These are phyloP conservation scores for Cercospora citrullina DNA, from an alignment of 2,329 filamentous ascomycete species.

Conservation along the genomic window DNA sequence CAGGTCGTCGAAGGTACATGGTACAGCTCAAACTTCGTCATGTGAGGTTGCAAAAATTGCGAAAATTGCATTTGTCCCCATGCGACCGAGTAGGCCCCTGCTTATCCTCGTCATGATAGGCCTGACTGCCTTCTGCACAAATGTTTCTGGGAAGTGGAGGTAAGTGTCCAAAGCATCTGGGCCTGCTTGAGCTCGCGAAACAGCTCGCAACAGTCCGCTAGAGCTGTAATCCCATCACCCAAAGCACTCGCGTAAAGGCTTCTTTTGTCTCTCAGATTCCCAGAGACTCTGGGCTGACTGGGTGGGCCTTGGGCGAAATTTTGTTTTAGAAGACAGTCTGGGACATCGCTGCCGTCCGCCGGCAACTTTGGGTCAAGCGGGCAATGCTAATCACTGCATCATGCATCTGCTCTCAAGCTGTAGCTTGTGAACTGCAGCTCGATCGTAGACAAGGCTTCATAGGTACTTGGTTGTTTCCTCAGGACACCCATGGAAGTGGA, in stretches of 20 bases:
- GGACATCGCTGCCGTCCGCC: too few species aligned
- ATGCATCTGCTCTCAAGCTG: neutral
- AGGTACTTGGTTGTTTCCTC: neutral
- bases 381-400: neutral
- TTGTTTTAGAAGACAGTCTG: too few species aligned
- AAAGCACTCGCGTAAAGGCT: too few species aligned
- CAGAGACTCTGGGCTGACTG: too few species aligned
- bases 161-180: neutral
- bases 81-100: neutral
- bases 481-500: neutral
- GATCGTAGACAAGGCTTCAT: neutral
- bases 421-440: neutral
- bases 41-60: neutral
- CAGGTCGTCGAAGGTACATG: neutral
- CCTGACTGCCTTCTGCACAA: neutral
- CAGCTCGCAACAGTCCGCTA: neutral
- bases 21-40: neutral
- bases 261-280: too few species aligned
- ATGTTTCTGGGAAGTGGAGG: neutral
- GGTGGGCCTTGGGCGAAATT: too few species aligned
- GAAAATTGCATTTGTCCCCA: neutral
- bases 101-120: neutral
- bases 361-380: too few species aligned
- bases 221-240: neutral
- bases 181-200: neutral